These are phyloP conservation scores for Elsinoe necatrix DNA, from an alignment of 2,329 filamentous ascomycete species.

Conservation along the genomic window DNA sequence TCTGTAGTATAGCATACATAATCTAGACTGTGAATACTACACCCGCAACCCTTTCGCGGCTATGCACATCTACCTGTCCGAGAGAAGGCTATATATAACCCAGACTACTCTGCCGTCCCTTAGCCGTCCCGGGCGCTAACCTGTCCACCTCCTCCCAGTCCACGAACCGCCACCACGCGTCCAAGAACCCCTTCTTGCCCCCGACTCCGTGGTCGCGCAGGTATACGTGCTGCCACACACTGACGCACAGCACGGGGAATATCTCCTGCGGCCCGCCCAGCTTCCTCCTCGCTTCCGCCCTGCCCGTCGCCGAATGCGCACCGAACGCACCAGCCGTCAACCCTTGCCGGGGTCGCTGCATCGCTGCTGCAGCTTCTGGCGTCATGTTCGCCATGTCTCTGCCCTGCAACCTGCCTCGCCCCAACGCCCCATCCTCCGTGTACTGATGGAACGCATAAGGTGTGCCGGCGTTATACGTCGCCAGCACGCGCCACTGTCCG, in stretches of 20 bases:
- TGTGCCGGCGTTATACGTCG: slow-evolving; percentile 85
- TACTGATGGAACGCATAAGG: slow-evolving; percentile 48
- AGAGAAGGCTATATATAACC: background rate
- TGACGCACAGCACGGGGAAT: slow-evolving; percentile 77
- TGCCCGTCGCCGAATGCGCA: slow-evolving; percentile 22
- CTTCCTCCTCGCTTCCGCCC: slow-evolving; percentile 37
- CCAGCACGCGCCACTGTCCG: slow-evolving; percentile 57
- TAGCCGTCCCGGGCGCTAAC: slow-evolving; percentile 14
- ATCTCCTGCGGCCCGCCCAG: slow-evolving; percentile 58
- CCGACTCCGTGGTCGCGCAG: slow-evolving; percentile 68
- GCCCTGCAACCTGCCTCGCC: slow-evolving; percentile 47
- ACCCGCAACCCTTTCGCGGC: background rate
- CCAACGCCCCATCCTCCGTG: slow-evolving; percentile 64
- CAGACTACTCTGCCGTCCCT: background rate
- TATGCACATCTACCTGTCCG: background rate
- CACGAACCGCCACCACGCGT: slow-evolving; percentile 79
- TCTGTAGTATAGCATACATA: slow-evolving; percentile 5
- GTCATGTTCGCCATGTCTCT: slow-evolving; percentile 60
- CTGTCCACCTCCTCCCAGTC: slow-evolving; percentile 67
- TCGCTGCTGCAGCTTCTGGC: slow-evolving; percentile 13
- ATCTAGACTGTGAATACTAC: slow-evolving; percentile 13
- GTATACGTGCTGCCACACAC: slow-evolving; percentile 95
- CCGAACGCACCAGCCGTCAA: slow-evolving; percentile 34
- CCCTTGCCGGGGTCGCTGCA: slow-evolving; percentile 12
- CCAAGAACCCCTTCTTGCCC: slow-evolving; percentile 68